These are phyloP conservation scores for Asterochloris sp. DNA, from an alignment of 139 green algal species.

Conservation along the genomic window DNA sequence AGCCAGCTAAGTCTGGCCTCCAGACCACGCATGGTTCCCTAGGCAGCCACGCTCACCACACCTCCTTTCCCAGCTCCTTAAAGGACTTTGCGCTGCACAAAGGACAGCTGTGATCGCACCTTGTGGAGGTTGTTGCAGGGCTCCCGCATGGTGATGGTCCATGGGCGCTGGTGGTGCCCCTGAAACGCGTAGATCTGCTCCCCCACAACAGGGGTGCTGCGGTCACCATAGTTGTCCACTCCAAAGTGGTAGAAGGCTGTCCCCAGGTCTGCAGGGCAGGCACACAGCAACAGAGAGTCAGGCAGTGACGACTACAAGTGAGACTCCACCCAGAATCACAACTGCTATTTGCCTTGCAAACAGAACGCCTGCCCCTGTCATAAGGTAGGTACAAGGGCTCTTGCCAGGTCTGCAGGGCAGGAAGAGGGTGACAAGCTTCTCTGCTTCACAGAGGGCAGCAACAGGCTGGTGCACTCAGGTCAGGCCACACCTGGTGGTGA, in stretches of 20 bases:
- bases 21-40: not conserved
- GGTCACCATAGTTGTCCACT: constrained; percentile 94
- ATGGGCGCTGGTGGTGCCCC: constrained; percentile 90
- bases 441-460: not conserved
- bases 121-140: constrained; percentile 96
- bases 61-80: not conserved
- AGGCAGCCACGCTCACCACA: not conserved
- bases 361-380: too few relatives aligned
- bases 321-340: too few relatives aligned
- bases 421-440: not conserved
- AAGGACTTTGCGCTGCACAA: not conserved
- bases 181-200: constrained; percentile 93
- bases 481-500: too few relatives aligned
- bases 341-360: too few relatives aligned
- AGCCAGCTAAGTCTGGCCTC: too few relatives aligned
- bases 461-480: too few relatives aligned
- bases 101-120: constrained; percentile 21
- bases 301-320: not conserved
- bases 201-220: constrained; percentile 87
- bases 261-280: constrained; percentile 38
- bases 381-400: too few relatives aligned
- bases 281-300: not conserved
- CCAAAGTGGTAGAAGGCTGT: constrained; percentile 85
- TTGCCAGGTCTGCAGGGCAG: not conserved
- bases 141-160: constrained; percentile 96